Evolutionary conservation across 805 yeast genomes (phyloP).

Genomic region (Lipomyces kockii): DNA sequence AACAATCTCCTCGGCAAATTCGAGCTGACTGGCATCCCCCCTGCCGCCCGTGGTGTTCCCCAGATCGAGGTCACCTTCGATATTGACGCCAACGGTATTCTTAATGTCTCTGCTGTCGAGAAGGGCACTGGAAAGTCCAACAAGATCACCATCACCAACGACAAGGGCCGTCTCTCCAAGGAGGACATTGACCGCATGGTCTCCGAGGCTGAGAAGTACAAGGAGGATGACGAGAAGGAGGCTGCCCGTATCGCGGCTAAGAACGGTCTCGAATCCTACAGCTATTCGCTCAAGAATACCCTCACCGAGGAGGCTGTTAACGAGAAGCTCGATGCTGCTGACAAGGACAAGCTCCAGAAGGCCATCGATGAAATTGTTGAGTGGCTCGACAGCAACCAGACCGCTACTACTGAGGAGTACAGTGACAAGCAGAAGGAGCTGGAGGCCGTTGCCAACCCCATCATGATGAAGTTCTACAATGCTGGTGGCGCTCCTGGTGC

Average conservation of each 20-base stretch:
- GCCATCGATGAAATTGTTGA: conserved; percentile 83
- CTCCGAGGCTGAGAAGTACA: conserved; percentile 94
- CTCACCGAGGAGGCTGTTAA: conserved; percentile 74
- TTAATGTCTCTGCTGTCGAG: conserved; percentile 94
- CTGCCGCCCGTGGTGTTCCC: conserved; percentile 99
- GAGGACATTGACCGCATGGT: conserved; percentile 99
- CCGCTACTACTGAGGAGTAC: conserved; percentile 91
- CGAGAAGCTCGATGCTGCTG: conserved; percentile 73
- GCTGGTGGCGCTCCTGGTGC: conserved; percentile 77
- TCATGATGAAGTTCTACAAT: conserved; percentile 95
- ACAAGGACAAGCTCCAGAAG: conserved; percentile 68
- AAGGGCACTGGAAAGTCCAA: conserved; percentile 98
- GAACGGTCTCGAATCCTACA: conserved; percentile 94
- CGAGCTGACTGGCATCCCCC: conserved; percentile 95
- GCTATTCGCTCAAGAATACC: conserved; percentile 89
- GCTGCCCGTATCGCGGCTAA: conserved; percentile 89
- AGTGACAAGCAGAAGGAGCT: conserved; percentile 93
- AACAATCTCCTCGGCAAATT: conserved; percentile 96
- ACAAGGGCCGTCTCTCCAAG: conserved; percentile 97
- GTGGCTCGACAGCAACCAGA: conserved; percentile 93
- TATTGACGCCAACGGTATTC: conserved; percentile 95
- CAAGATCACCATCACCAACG: conserved; percentile 97
- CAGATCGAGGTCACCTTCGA: conserved; percentile 97
- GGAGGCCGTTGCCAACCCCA: conserved; percentile 94
- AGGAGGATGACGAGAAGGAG: conserved; percentile 95